Conservation (phyloP, 257 asterid species). For the Catharanthus roseus region DNA sequence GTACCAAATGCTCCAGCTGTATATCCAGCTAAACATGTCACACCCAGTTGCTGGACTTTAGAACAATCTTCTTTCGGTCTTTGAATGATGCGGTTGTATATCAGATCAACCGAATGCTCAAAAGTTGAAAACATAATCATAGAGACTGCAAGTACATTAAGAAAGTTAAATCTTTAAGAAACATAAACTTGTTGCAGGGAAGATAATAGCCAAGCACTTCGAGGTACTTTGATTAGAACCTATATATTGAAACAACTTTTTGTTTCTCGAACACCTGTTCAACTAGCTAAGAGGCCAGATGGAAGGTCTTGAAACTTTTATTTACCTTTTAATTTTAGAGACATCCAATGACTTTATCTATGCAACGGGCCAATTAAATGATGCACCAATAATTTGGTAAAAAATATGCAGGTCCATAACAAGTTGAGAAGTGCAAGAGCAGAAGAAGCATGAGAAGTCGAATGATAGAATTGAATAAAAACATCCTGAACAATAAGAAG, state of each 20-base stretch:
- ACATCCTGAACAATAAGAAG: background rate
- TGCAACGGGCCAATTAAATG: no score
- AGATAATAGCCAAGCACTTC: background rate
- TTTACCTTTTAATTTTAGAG: no score
- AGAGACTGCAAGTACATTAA: conserved; percentile 44
- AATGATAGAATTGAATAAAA: background rate
- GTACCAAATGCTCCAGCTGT: conserved; percentile 68
- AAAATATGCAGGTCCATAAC: background rate
- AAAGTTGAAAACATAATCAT: conserved; percentile 75
- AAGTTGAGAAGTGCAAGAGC: background rate
- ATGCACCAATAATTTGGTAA: background rate
- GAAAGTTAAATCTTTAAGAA: background rate
- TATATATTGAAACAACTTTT: background rate
- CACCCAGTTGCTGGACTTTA: conserved; percentile 50
- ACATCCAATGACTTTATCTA: no score
- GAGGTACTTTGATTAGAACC: background rate
- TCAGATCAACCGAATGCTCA: conserved; percentile 62
- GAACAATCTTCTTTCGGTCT: conserved; percentile 64
- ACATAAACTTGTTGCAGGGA: background rate
- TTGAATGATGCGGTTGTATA: conserved; percentile 37
- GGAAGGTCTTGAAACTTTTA: no score
- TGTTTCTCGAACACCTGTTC: background rate
- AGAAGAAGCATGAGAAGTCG: background rate
- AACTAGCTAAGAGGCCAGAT: background rate
- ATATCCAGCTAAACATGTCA: conserved; percentile 67